Base-by-base conservation (phyloP, 768 basidiomycete genomes). In the Tubosaeta sp. region DNA sequence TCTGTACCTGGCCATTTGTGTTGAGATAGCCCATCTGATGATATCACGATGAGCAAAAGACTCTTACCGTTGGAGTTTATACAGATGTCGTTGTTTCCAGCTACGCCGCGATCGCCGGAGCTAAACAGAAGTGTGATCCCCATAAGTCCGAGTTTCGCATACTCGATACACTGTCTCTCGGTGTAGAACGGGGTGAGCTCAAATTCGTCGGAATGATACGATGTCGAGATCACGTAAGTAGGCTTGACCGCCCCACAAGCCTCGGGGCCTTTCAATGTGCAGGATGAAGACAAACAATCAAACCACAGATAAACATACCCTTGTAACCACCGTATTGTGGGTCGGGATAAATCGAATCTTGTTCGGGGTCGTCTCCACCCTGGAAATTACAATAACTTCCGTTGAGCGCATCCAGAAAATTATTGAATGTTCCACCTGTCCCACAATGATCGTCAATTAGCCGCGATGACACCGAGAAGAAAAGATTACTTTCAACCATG, bases 131-230 rank as follows among this genome's bases (percentile, higher is more conserved):
- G 31, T 4, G 71, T 71, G 24, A 70, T 31, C 13, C 71, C 71
- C 66, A 68, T 60, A 3, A 73, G 52, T 11, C 71, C 71, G 6
- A 74, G 67, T 48, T 79, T 79, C 10, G 64, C 77, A 52, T 77
- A 79, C 59, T 79, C 77, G 19, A 59, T 56, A 46, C 76, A 77
- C 56, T 77, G 76, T 25, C 76, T 66, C 18, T 55, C 54, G 11
- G 72, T 61, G 44, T 76, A 77, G 44, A 66, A 65, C 0, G 65
- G 65, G 1, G 64, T 65, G 34, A 69, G 56, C 18, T 70, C 68
- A 12, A 58, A 66, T 46, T 78, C 76, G 34, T 71, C 63, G 44
- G n/a, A n/a, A n/a, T n/a, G n/a, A n/a, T n/a, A n/a, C n/a, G 75
- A 77, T 2, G 73, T 72, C 8, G 73, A 76, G 48, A 77, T 68